Base-by-base conservation (phyloP, 768 basidiomycete genomes). In the Boletus eberwhitei region DNA sequence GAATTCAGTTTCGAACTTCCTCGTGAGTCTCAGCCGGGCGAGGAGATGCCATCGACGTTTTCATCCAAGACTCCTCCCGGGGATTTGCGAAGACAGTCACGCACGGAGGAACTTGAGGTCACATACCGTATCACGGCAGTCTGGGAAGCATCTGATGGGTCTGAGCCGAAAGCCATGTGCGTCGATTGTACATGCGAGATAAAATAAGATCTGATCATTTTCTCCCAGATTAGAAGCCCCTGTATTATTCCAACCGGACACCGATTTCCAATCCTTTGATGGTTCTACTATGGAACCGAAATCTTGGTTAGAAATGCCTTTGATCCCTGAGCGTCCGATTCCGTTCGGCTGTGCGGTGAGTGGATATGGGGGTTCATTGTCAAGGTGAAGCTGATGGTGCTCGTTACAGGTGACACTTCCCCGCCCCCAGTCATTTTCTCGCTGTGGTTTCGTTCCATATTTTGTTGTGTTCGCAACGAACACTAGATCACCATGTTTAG, bases 381-480 rank as follows among this genome's bases (percentile, higher is more conserved):
- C n/a, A 36, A 39, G 36, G 34, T 38, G 50, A 36, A 26, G 26
- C 54, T 51, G 40, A 53, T 43, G 37, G 47, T 49, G 29, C 24
- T 36, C 32, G 35, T 53, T 34, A 50, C 29, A 64, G 87, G 75
- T 87, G 21, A 86, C 87, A 49, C 70, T 89, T 31, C 87, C 87
- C 21, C 78, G 77, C 24, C 77, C 80, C 16, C 74, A 81, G 13
- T 79, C 78, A 5, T 88, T 87, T 71, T 75, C 81, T 60, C 85
- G 87, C 29, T 67, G 77, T 24, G 77, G 77, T 17, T 79, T 78
- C n/a, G 79, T 90, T 56, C 81, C 87, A 13, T 88, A 83, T 62
- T 89, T 83, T 61, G 85, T 87, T 48, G 84, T 88, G 29, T 88
- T 88, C 70, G 80, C 81, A 11, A 88, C 88, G 31, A 80, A 71